Conservation (phyloP, 148 eudicot species). For the Chenopodium suecicum region DNA sequence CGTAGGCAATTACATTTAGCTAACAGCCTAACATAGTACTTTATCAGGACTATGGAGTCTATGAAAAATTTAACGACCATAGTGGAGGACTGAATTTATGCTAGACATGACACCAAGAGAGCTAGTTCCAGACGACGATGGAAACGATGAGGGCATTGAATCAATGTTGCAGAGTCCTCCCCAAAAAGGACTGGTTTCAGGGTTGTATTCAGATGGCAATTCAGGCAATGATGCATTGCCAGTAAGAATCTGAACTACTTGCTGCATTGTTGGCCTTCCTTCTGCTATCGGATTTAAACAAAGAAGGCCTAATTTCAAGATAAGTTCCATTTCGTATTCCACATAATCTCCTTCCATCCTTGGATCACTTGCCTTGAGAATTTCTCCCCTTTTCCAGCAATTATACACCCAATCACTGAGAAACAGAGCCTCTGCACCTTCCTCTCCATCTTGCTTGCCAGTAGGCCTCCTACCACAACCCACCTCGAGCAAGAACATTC, state of each 20-base stretch:
- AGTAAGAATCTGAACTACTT: conserved; percentile 31
- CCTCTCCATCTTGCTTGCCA: not conserved
- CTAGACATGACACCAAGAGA: not conserved
- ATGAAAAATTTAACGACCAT: conserved; percentile 14
- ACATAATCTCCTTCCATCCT: conserved; percentile 30
- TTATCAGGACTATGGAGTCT: not conserved
- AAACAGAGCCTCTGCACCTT: conserved; percentile 7
- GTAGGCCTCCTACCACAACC: conserved; percentile 38
- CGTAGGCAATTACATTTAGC: conserved; percentile 6
- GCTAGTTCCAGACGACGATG: not conserved
- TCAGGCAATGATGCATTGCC: conserved; percentile 5
- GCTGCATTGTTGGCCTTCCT: conserved; percentile 42
- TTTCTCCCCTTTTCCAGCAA: conserved; percentile 21
- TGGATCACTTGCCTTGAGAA: conserved; percentile 35
- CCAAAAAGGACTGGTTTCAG: not conserved
- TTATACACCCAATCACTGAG: conserved; percentile 28
- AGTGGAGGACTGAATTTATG: conserved; percentile 16
- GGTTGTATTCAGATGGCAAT: conserved; percentile 24
- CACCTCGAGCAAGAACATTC: conserved; percentile 37
- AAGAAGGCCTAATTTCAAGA: conserved; percentile 40
- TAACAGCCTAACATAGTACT: not conserved
- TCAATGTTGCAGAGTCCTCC: conserved; percentile 1
- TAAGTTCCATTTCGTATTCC: conserved; percentile 29
- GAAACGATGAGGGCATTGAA: not conserved
- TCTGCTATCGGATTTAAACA: conserved; percentile 32